Percentiles rank a stretch among this genome's conserved stretches.
Conservation (phyloP, 2,329 filamentous ascomycete genomes). For the Colletotrichum sp. region DNA sequence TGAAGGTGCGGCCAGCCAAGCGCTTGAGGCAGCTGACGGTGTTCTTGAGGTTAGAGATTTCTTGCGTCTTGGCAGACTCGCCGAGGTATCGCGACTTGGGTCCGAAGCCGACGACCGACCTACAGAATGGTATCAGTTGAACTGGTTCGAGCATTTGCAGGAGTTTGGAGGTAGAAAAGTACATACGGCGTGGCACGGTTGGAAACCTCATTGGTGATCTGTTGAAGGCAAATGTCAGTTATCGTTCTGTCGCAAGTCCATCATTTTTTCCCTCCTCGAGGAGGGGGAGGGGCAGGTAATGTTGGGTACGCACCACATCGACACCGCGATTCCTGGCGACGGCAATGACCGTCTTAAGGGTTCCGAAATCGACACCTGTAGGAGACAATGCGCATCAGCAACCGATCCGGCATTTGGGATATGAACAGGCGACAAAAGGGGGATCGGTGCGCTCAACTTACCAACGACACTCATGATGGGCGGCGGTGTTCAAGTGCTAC, state of each 20-base stretch:
- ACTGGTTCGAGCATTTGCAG: slow-evolving; percentile 17
- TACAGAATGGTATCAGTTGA: slow-evolving; percentile 39
- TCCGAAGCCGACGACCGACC: slow-evolving; percentile 93
- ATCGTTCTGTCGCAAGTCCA: neutral
- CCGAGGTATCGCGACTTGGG: slow-evolving; percentile 93
- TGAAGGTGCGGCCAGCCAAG: slow-evolving; percentile 83
- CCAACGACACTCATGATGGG: slow-evolving; percentile 62
- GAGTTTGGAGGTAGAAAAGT: neutral
- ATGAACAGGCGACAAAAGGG: neutral
- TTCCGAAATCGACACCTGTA: slow-evolving; percentile 89
- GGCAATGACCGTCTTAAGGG: slow-evolving; percentile 95
- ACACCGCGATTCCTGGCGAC: slow-evolving; percentile 98
- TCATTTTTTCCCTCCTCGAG: neutral
- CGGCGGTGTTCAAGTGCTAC: slow-evolving; percentile 24
- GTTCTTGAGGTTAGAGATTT: slow-evolving; percentile 99
- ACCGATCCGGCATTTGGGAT: neutral
- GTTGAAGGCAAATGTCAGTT: slow-evolving; percentile 27
- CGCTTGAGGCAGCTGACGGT: slow-evolving; percentile 93
- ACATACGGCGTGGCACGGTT: slow-evolving; percentile 98
- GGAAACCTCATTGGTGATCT: slow-evolving; percentile 99
- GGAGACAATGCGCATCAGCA: slow-evolving; percentile 20
- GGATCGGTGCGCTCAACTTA: slow-evolving; percentile 35
- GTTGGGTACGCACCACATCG: slow-evolving; percentile 82
- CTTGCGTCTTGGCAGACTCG: slow-evolving; percentile 96
- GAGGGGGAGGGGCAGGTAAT: slow-evolving; percentile 12